Conservation (phyloP, 2,329 filamentous ascomycete species). For the Thelonectria discophora region DNA sequence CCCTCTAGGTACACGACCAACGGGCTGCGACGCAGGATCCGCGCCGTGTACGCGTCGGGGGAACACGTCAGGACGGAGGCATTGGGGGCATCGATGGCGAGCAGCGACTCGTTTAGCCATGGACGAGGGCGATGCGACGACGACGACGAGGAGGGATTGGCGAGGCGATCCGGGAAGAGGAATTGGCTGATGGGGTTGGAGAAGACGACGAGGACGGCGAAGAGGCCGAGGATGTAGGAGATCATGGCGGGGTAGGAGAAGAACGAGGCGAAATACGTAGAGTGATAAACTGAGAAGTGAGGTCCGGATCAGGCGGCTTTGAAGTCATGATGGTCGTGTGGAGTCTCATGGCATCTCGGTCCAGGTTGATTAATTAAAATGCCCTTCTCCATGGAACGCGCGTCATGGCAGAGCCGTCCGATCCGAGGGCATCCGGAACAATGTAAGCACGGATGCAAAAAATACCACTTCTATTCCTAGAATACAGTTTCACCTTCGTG, state of each 20-base stretch:
- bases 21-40: constrained; percentile 59
- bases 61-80: constrained; percentile 49
- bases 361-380: background rate
- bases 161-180: constrained; percentile 42
- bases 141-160: background rate
- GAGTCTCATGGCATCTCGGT: background rate
- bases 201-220: constrained; percentile 55
- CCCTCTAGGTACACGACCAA: constrained; percentile 63
- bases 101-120: constrained; percentile 59
- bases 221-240: constrained; percentile 54
- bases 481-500: too few species aligned
- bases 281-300: too few species aligned
- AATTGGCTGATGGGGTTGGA: constrained; percentile 54
- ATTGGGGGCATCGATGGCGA: constrained; percentile 57
- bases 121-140: constrained; percentile 50
- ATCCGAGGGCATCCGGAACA: too few species aligned
- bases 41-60: constrained; percentile 55
- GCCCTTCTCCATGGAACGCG: background rate
- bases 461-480: too few species aligned
- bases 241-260: constrained; percentile 53
- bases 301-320: background rate
- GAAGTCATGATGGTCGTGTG: background rate
- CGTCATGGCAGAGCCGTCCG: too few species aligned
- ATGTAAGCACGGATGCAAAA: too few species aligned
- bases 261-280: too few species aligned